Base-by-base conservation (phyloP, 257 asterid genomes). In the Anisodus tanguticus region DNA sequence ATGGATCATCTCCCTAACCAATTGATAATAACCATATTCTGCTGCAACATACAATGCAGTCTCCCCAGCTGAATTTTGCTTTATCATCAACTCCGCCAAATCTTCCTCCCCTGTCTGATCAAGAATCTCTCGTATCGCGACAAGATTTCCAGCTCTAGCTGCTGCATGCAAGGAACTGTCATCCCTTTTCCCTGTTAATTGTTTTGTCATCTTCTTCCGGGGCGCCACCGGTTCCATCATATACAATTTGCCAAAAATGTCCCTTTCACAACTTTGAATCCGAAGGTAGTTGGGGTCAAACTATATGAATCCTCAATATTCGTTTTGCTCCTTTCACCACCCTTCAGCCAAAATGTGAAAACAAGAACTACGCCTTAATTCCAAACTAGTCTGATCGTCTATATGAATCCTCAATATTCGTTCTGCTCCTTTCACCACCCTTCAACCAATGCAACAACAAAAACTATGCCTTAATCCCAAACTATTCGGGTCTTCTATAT, bases 31-130 rank as follows among this genome's bases (percentile, higher is more conserved):
- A 19, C 93, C 93, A 83, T 86, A 89, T 80, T 90, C 93, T 5
- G 90, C 84, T 17, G 91, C 93, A n/a, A 90, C 90, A 85, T 88
- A 90, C 11, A 90, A 71, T 37, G 86, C 89, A 8, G 93, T 90
- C 83, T 90, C 93, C 8, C 91, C 91, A 8, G 90, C 83, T 37
- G 90, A 82, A 80, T 89, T 90, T 80, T 90, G 90, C 84, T 86
- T 88, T 9, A 78, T 76, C 22, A 90, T 76, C 59, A 87, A 43
- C 68, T 86, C 91, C 39, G 62, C 19, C 82, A 88, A 80, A 37
- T 88, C 86, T 84, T 86, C 89, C 66, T 89, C 90, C 9, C 79
- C 82, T 39, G 82, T 69, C 15, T 51, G 45, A 4, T 49, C 53
- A 47, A 87, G 41, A 26, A 86, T 86, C 83, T 86, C 90, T 84